phyloP scores from a whole-genome alignment of 768 basidiomycete species.

The Galerina marginata region DNA sequence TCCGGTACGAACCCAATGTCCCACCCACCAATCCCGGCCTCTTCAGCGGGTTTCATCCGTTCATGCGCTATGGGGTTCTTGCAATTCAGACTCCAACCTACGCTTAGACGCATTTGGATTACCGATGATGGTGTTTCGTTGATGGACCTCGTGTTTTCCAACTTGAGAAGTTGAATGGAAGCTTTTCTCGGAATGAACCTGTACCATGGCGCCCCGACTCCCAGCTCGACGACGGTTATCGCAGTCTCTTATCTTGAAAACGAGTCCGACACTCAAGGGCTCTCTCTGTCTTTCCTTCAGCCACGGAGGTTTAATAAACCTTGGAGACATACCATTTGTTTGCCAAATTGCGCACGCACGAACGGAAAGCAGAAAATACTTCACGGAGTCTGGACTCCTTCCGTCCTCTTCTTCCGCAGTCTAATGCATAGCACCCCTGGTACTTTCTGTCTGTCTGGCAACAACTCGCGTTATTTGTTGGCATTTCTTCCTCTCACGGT shows the following conservation, averaged over 20 bases:
- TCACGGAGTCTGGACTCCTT: background rate
- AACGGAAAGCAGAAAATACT: background rate
- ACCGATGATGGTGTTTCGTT: background rate
- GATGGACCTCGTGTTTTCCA: too few relatives aligned
- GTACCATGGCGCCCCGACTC: too few relatives aligned
- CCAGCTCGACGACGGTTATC: too few relatives aligned
- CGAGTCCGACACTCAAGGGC: background rate
- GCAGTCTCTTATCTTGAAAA: background rate
- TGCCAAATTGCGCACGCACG: background rate
- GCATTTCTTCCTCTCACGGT: background rate
- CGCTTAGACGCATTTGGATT: slow-evolving; percentile 8
- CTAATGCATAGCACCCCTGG: background rate
- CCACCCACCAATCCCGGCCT: background rate
- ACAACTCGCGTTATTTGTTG: background rate
- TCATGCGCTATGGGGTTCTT: background rate
- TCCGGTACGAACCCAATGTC: background rate
- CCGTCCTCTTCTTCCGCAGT: background rate
- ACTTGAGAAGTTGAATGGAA: too few relatives aligned
- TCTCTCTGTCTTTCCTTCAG: slow-evolving; percentile 8
- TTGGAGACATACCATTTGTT: slow-evolving; percentile 2
- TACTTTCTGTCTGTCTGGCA: background rate
- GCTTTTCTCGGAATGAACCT: too few relatives aligned
- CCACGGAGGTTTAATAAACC: slow-evolving; percentile 3
- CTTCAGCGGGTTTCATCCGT: background rate
- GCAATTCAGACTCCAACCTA: too few relatives aligned